These are phyloP conservation scores for Xanthoparmelia taractica DNA, from an alignment of 495 filamentous ascomycete genomes.

Conservation along the genomic window DNA sequence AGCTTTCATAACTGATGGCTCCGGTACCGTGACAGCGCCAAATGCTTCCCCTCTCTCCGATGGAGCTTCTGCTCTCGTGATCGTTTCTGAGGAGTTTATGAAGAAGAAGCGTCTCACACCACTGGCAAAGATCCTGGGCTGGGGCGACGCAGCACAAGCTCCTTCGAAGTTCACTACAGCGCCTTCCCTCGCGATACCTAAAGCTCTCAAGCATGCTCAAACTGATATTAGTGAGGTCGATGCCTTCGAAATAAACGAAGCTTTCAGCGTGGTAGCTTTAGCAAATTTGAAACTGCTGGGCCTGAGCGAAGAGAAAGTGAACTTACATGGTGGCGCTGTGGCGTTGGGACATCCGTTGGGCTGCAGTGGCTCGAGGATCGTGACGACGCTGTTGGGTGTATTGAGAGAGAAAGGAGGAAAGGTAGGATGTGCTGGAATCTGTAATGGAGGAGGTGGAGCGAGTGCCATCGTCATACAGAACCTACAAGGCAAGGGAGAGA, in stretches of 20 bases:
- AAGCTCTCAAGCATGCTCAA: slow-evolving; percentile 87
- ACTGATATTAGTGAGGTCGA: slow-evolving; percentile 69
- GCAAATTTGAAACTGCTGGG: slow-evolving; percentile 88
- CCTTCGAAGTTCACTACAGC: slow-evolving; percentile 94
- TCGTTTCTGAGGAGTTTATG: slow-evolving; percentile 83
- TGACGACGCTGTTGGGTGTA: slow-evolving; percentile 84
- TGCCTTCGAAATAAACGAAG: slow-evolving; percentile 98
- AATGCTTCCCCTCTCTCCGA: slow-evolving; percentile 96
- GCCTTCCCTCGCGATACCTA: slow-evolving; percentile 90
- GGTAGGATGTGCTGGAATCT: slow-evolving; percentile 90
- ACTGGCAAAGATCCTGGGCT: slow-evolving; percentile 89
- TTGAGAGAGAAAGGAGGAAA: slow-evolving; percentile 83
- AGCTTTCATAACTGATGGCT: slow-evolving; percentile 67
- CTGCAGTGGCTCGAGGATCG: slow-evolving; percentile 84
- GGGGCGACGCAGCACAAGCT: slow-evolving; percentile 85
- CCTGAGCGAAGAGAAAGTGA: slow-evolving; percentile 78
- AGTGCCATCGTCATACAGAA: slow-evolving; percentile 83
- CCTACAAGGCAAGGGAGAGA: slow-evolving; percentile 27
- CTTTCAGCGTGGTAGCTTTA: slow-evolving; percentile 91
- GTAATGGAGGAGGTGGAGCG: slow-evolving; percentile 95
- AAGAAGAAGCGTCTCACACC: slow-evolving; percentile 84
- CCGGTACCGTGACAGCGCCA: slow-evolving; percentile 89
- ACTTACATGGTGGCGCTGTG: slow-evolving; percentile 90
- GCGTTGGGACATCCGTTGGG: slow-evolving; percentile 93
- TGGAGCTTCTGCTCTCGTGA: slow-evolving; percentile 80